phyloP scores from a whole-genome alignment of 2,329 filamentous ascomycete genomes.

The Nothomitra cinnamomea region DNA sequence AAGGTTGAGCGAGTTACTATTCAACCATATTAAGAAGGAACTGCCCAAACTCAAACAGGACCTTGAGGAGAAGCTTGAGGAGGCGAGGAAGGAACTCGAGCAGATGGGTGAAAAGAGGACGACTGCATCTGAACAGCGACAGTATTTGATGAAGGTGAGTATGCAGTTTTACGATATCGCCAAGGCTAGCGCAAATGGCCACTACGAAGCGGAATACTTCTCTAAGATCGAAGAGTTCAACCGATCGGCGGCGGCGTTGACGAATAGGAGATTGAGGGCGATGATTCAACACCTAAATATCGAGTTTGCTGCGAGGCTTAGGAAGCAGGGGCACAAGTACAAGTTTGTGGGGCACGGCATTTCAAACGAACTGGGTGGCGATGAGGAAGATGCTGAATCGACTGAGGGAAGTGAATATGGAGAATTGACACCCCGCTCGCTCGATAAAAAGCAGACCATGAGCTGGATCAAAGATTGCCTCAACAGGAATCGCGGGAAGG shows the following conservation, averaged over 20 bases:
- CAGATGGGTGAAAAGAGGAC: constrained; percentile 9
- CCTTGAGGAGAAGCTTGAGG: constrained; percentile 6
- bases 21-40: constrained; percentile 19
- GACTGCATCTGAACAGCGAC: constrained; percentile 11
- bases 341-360: constrained; percentile 14
- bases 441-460: constrained; percentile 23
- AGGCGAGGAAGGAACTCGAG: constrained; percentile 9
- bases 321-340: constrained; percentile 20
- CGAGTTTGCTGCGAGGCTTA: constrained; percentile 14
- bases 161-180: constrained; percentile 16
- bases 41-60: constrained; percentile 15
- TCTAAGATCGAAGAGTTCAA: neutral
- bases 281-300: constrained; percentile 18
- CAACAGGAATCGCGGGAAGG: constrained; percentile 25
- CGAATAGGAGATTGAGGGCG: constrained; percentile 13
- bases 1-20: constrained; percentile 20
- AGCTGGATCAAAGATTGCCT: constrained; percentile 26
- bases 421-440: constrained; percentile 6
- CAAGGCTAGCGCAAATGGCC: constrained; percentile 17
- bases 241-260: neutral
- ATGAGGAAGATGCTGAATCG: neutral
- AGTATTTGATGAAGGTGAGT: constrained; percentile 16
- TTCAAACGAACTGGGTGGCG: neutral
- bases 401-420: constrained; percentile 7
- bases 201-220: constrained; percentile 17